Conservation (phyloP, 257 asterid species). For the Oldenlandia corymbosa region DNA sequence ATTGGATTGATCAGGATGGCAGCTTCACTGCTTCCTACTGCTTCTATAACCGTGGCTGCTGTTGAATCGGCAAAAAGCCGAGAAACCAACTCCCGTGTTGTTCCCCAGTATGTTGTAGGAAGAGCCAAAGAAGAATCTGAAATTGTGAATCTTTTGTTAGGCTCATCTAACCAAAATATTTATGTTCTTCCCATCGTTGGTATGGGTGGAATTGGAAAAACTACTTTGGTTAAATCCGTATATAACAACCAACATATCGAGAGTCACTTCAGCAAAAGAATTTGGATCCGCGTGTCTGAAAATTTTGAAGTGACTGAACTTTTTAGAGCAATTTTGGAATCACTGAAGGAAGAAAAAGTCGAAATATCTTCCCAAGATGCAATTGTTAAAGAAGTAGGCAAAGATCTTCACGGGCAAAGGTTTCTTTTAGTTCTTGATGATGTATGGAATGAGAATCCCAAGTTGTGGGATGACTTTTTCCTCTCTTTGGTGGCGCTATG, state of each 20-base stretch:
- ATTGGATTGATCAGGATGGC: background rate
- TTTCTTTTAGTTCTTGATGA: conserved; percentile 1
- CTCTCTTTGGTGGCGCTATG: background rate
- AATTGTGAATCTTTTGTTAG: background rate
- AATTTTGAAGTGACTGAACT: background rate
- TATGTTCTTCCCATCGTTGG: background rate
- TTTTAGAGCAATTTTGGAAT: background rate
- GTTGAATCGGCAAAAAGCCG: background rate
- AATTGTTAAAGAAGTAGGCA: background rate
- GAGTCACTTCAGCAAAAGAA: background rate
- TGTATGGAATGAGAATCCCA: background rate
- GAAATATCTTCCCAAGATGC: background rate
- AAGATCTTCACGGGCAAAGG: background rate
- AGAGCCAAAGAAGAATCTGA: background rate
- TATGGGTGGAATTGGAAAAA: conserved; percentile 3
- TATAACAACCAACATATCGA: background rate
- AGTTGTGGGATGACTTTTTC: background rate
- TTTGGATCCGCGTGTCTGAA: background rate
- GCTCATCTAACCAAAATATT: background rate
- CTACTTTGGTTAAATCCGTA: background rate
- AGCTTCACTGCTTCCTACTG: background rate
- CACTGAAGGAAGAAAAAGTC: background rate
- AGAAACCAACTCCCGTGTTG: background rate
- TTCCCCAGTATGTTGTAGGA: background rate
- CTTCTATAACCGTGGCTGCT: background rate